Conservation (phyloP, 192 early-diverging fungal genomes). For the Coemansia sp. region DNA sequence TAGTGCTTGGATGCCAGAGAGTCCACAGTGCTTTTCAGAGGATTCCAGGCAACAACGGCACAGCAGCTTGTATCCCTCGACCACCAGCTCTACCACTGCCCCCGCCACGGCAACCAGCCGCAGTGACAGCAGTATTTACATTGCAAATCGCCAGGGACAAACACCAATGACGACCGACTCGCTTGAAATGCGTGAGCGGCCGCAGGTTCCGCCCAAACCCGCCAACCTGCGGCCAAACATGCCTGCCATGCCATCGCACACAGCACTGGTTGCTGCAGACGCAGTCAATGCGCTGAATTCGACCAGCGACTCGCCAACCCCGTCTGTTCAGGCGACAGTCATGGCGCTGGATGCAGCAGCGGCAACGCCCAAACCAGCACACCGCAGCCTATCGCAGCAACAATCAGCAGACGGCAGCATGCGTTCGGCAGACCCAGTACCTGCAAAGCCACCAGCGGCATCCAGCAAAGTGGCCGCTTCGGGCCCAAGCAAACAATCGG, state of each 20-base stretch:
- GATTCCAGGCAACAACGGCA: constrained; percentile 2
- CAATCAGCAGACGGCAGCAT: constrained; percentile 3
- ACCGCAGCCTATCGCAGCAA: constrained; percentile 12
- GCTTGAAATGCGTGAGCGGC: constrained; percentile 43
- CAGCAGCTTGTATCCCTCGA: constrained; percentile 3
- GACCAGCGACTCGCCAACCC: constrained; percentile 24
- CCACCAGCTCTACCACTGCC: neutral
- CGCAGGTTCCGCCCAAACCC: constrained; percentile 50
- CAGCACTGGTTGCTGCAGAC: constrained; percentile 23
- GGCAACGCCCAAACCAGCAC: constrained; percentile 19
- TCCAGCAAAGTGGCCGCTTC: constrained; percentile 2
- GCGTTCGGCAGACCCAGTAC: neutral
- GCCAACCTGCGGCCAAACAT: constrained; percentile 37
- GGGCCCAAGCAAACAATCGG: constrained; percentile 17
- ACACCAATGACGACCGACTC: constrained; percentile 8
- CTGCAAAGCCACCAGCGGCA: neutral
- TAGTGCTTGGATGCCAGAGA: constrained; percentile 1
- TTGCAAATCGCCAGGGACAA: neutral
- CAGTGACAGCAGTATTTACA: constrained; percentile 15
- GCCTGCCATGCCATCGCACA: constrained; percentile 10
- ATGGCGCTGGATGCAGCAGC: constrained; percentile 27
- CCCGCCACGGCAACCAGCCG: constrained; percentile 1
- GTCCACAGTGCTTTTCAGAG: neutral
- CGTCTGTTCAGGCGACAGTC: constrained; percentile 23
- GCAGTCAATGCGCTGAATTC: constrained; percentile 27